Conservation (phyloP, 2,329 filamentous ascomycete species). For the Clarireedia hainanense region DNA sequence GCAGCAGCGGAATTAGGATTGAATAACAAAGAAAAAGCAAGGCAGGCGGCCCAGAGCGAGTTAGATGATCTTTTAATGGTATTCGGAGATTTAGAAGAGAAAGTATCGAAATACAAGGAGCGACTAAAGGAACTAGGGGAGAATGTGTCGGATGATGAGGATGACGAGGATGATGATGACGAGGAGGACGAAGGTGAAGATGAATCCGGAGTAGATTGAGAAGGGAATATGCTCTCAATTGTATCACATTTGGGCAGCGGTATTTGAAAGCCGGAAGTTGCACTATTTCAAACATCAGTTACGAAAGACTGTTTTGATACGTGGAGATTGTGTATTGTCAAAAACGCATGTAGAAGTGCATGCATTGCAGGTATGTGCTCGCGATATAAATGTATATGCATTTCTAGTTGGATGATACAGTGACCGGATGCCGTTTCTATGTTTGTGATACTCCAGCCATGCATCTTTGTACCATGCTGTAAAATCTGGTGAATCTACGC, state of each 20-base stretch:
- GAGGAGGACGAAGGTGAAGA: conserved; percentile 31
- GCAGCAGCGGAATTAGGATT: conserved; percentile 19
- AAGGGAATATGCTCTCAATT: not conserved
- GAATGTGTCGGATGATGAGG: conserved; percentile 68
- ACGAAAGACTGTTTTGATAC: no score
- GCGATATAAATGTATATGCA: no score
- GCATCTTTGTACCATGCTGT: no score
- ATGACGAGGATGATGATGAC: conserved; percentile 47
- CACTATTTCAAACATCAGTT: no score
- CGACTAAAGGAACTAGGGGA: conserved; percentile 52
- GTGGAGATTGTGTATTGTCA: no score
- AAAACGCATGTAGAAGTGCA: no score
- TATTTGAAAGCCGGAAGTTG: not conserved
- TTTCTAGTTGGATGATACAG: no score
- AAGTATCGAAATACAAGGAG: conserved; percentile 62
- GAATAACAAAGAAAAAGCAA: conserved; percentile 51
- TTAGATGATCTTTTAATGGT: conserved; percentile 76
- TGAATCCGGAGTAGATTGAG: conserved; percentile 9
- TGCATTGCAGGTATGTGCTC: no score
- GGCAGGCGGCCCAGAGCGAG: conserved; percentile 59
- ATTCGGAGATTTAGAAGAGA: conserved; percentile 73
- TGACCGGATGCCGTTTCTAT: no score
- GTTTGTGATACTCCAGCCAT: no score
- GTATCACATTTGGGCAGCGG: not conserved
- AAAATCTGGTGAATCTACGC: no score